Evolutionary conservation across 768 basidiomycete species (phyloP).

Genomic region (Stropharia rugosoannulata): DNA sequence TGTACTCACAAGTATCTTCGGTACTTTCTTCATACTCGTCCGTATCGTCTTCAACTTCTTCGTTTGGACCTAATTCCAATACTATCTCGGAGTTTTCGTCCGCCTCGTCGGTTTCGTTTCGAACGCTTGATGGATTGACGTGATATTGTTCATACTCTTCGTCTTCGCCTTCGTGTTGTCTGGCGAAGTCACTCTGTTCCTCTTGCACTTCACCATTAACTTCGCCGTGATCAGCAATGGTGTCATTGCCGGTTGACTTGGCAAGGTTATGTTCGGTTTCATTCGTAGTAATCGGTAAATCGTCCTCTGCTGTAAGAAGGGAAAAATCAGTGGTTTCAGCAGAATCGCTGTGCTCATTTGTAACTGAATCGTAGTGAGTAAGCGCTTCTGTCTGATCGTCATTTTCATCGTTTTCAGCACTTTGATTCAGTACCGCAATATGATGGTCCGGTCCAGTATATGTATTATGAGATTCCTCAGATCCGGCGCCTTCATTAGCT

Average conservation of each 20-base stretch:
- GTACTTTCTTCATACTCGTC: slow-evolving; percentile 1
- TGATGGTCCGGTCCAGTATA: not conserved
- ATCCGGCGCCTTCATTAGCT: not conserved
- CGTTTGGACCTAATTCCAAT: not conserved
- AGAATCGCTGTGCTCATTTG: not conserved
- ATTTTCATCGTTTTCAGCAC: not conserved
- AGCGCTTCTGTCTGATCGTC: not conserved
- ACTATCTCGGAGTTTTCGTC: not conserved
- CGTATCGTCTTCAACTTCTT: not conserved
- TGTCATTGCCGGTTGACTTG: not conserved
- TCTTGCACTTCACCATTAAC: not conserved
- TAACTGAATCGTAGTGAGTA: not conserved
- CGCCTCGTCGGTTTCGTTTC: not conserved
- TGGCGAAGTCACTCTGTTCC: not conserved
- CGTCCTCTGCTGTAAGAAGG: not conserved
- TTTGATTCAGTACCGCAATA: not conserved
- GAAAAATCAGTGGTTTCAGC: not conserved
- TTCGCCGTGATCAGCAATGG: not conserved
- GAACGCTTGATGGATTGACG: not conserved
- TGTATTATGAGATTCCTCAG: not conserved
- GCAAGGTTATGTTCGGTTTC: not conserved
- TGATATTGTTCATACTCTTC: not conserved
- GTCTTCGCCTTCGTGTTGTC: not conserved
- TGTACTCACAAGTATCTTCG: not conserved
- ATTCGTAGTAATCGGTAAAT: not conserved